These are phyloP conservation scores for Hypericum perforatum DNA, from an alignment of 345 rosid species.

Conservation along the genomic window DNA sequence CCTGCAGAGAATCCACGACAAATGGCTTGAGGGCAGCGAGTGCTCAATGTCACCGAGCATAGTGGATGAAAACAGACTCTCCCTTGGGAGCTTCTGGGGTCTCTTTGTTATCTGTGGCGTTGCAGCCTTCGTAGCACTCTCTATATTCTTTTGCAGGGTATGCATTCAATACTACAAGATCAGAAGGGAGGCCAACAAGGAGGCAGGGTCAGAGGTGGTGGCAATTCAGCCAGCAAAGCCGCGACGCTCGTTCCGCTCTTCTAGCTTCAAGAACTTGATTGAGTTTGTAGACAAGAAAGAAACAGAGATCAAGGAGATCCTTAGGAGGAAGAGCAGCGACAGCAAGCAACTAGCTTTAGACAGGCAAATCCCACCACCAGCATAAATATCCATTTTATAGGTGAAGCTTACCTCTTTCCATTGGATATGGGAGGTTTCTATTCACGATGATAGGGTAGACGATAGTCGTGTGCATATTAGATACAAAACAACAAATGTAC, in stretches of 20 bases:
- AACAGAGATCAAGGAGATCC: constrained; percentile 29
- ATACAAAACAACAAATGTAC: too few species aligned
- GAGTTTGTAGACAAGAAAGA: constrained; percentile 57
- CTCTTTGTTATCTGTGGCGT: constrained; percentile 70
- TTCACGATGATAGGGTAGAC: too few species aligned
- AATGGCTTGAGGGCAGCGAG: constrained; percentile 47
- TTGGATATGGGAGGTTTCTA: too few species aligned
- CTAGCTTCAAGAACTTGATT: constrained; percentile 41
- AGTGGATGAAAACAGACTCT: constrained; percentile 35
- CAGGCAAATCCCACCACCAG: constrained; percentile 20
- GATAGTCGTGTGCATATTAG: too few species aligned
- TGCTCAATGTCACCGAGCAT: constrained; percentile 35
- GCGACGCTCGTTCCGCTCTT: constrained; percentile 24
- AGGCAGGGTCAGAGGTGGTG: constrained; percentile 17
- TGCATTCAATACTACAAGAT: constrained; percentile 50
- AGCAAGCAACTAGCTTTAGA: constrained; percentile 29
- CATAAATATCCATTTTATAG: constrained; percentile 8
- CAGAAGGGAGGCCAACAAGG: constrained; percentile 29
- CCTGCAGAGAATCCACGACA: constrained; percentile 59
- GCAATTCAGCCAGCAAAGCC: constrained; percentile 42
- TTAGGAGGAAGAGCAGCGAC: constrained; percentile 37
- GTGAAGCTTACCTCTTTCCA: not conserved
- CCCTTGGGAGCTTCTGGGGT: constrained; percentile 80
- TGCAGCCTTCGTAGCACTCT: constrained; percentile 48
- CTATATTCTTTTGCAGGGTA: constrained; percentile 41